These are phyloP conservation scores for Microbotryomycetes sp. DNA, from an alignment of 1,284 basidiomycete species.

Conservation along the genomic window DNA sequence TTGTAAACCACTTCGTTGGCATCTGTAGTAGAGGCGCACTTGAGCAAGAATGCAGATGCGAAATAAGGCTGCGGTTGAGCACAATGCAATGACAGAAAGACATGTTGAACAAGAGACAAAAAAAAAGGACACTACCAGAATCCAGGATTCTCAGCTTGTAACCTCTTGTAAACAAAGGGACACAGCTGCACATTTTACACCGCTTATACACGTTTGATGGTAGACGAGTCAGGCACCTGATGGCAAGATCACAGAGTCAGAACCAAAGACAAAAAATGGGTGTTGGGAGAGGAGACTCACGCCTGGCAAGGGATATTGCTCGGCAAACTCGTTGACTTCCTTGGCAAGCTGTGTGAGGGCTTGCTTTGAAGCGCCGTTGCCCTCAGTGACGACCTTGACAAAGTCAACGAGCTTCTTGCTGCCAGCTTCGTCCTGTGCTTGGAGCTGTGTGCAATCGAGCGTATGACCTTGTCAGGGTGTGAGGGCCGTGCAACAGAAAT, in stretches of 20 bases:
- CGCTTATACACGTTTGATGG: slow-evolving; percentile 29
- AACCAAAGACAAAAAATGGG: background rate
- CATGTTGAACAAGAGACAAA: background rate
- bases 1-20: too few relatives aligned
- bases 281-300: slow-evolving; percentile 45
- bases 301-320: slow-evolving; percentile 86
- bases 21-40: too few relatives aligned
- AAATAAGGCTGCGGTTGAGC: background rate
- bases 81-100: background rate
- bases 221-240: slow-evolving; percentile 14
- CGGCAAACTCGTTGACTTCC: slow-evolving; percentile 74
- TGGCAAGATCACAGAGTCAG: background rate
- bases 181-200: background rate
- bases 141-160: too few relatives aligned
- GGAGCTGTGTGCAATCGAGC: slow-evolving; percentile 1
- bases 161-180: background rate
- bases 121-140: background rate
- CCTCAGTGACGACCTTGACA: slow-evolving; percentile 67
- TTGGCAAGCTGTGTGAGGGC: slow-evolving; percentile 61
- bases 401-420: slow-evolving; percentile 96
- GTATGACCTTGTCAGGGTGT: background rate
- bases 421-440: slow-evolving; percentile 81
- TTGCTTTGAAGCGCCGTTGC: slow-evolving; percentile 62
- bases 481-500: background rate
- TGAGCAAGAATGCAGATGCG: too few relatives aligned